Evolutionary conservation across 768 basidiomycete genomes (phyloP).

Genomic region (Hygrocybe punicea): DNA sequence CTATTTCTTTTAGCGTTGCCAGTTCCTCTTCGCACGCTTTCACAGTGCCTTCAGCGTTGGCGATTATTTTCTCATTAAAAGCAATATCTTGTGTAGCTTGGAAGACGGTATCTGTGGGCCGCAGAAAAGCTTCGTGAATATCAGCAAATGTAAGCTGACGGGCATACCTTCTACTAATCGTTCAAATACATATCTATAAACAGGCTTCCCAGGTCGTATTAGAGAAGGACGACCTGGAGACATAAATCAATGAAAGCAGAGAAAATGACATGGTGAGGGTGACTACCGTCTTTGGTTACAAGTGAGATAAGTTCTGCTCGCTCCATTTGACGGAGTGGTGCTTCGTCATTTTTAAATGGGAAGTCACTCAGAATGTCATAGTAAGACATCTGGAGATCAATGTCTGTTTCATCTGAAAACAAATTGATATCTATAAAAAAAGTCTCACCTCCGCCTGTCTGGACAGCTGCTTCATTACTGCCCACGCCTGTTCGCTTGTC

Average conservation of each 20-base stretch:
- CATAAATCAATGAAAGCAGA: not conserved
- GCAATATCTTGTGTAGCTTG: constrained; percentile 77
- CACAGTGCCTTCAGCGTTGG: constrained; percentile 59
- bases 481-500: constrained; percentile 88
- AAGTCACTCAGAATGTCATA: constrained; percentile 76
- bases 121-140: constrained; percentile 8
- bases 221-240: constrained; percentile 71
- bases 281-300: constrained; percentile 64
- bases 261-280: not conserved
- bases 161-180: constrained; percentile 68
- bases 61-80: constrained; percentile 66
- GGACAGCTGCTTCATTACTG: constrained; percentile 69
- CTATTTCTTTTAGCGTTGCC: constrained; percentile 60
- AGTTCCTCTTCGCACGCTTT: constrained; percentile 76
- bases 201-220: constrained; percentile 87
- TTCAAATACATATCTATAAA: constrained; percentile 82
- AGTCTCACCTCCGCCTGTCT: constrained; percentile 58
- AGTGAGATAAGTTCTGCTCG: constrained; percentile 85
- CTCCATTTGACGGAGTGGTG: constrained; percentile 77
- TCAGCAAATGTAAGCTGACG: not conserved
- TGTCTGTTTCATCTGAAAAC: not conserved
- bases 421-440: too few relatives aligned
- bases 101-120: constrained; percentile 64
- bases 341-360: constrained; percentile 91
- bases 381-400: constrained; percentile 64